Conservation (phyloP, 257 asterid genomes). For the Ajuga chamaepitys region DNA sequence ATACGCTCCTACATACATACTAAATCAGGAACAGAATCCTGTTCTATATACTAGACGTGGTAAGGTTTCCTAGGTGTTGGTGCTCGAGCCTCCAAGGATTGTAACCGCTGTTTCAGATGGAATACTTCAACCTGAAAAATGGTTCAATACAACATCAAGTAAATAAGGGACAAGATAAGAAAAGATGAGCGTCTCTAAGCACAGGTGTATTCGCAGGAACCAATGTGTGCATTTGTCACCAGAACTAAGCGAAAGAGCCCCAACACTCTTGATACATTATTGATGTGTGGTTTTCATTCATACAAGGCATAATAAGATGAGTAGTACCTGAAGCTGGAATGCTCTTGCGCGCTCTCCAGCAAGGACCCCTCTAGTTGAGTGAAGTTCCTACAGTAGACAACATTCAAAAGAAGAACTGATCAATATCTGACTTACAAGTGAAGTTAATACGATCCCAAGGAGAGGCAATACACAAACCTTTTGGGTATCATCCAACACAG, state of each 20-base stretch:
- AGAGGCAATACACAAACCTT: conserved; percentile 45
- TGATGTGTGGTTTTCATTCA: background rate
- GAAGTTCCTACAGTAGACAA: conserved; percentile 60
- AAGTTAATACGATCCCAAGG: background rate
- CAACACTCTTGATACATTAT: too few relatives aligned
- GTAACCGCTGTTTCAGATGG: conserved; percentile 88
- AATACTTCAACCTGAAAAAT: conserved; percentile 76
- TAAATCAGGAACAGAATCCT: background rate
- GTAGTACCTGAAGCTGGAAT: conserved; percentile 89
- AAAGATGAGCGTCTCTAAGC: background rate
- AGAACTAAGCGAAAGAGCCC: too few relatives aligned
- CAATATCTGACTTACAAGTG: background rate
- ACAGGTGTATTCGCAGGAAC: background rate
- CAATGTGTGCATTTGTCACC: background rate
- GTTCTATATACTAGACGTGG: conserved; percentile 40
- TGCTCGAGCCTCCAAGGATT: conserved; percentile 76
- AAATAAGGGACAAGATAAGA: background rate
- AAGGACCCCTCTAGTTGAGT: conserved; percentile 90
- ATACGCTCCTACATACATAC: background rate
- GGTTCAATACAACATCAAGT: background rate
- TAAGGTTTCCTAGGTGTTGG: conserved; percentile 92
- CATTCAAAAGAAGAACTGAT: background rate
- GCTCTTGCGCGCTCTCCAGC: conserved; percentile 93
- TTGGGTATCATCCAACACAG: conserved; percentile 91
- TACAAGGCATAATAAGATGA: background rate